Evolutionary conservation across 2,329 filamentous ascomycete genomes (phyloP).

Genomic region (Pseudogymnoascus sp.): DNA sequence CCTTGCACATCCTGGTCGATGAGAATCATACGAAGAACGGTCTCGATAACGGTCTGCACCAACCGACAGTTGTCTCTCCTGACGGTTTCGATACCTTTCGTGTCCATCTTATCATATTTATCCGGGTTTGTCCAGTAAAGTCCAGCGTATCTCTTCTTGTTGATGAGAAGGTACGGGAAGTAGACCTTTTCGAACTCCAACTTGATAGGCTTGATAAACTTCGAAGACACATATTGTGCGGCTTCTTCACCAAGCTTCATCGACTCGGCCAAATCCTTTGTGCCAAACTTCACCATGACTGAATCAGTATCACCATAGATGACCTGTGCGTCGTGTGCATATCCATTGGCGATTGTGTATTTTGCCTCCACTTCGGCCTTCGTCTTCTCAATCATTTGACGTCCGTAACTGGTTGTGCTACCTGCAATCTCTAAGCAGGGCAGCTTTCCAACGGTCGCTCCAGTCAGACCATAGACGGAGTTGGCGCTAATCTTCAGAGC

Average conservation of each 20-base stretch:
- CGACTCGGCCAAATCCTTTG: slow-evolving; percentile 73
- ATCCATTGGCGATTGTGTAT: slow-evolving; percentile 91
- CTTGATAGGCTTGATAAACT: slow-evolving; percentile 96
- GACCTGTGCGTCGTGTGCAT: slow-evolving; percentile 88
- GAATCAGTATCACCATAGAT: slow-evolving; percentile 99
- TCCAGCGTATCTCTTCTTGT: slow-evolving; percentile 99
- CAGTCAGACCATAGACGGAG: slow-evolving; percentile 94
- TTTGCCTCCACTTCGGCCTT: slow-evolving; percentile 88
- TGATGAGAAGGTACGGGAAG: slow-evolving; percentile 95
- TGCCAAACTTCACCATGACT: slow-evolving; percentile 98
- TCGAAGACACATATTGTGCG: slow-evolving; percentile 76
- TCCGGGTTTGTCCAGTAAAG: slow-evolving; percentile 91
- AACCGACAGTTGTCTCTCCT: slow-evolving; percentile 92
- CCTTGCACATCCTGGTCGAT: slow-evolving; percentile 87
- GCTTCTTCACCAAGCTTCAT: slow-evolving; percentile 97
- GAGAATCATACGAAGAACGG: slow-evolving; percentile 87
- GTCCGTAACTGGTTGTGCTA: slow-evolving; percentile 93
- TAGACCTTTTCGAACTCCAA: slow-evolving; percentile 99
- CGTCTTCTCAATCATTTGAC: slow-evolving; percentile 98
- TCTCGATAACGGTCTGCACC: slow-evolving; percentile 96
- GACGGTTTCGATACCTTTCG: slow-evolving; percentile 97
- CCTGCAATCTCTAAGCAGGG: slow-evolving; percentile 93
- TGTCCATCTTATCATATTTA: slow-evolving; percentile 99
- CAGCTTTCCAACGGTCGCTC: slow-evolving; percentile 90
- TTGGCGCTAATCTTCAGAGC: slow-evolving; percentile 96